phyloP scores from a whole-genome alignment of 2,329 filamentous ascomycete genomes.

The Trichoderma sp. region DNA sequence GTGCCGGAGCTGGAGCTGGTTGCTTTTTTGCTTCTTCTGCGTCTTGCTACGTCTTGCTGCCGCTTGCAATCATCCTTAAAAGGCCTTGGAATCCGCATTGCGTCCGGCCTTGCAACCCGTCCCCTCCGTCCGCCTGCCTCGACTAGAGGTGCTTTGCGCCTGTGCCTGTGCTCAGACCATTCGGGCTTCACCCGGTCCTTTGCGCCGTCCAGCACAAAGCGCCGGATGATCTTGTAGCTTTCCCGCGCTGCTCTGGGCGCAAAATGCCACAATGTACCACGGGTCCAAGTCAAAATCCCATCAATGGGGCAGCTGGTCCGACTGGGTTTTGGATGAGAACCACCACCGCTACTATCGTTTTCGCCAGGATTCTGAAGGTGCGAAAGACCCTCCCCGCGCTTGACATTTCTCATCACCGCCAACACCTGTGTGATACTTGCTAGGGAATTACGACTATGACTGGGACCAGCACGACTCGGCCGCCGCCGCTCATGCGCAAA shows the following conservation, averaged over 20 bases:
- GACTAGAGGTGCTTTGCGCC: slow-evolving; percentile 17
- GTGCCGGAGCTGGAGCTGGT: background rate
- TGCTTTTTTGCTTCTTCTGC: background rate
- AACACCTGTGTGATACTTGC: background rate
- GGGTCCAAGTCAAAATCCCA: slow-evolving; percentile 30
- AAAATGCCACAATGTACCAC: slow-evolving; percentile 33
- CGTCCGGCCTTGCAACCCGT: slow-evolving; percentile 22
- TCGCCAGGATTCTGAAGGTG: slow-evolving; percentile 29
- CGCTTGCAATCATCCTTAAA: slow-evolving; percentile 10
- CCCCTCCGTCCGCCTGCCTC: slow-evolving; percentile 18
- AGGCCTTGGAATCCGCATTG: slow-evolving; percentile 17
- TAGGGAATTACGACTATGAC: slow-evolving; percentile 26
- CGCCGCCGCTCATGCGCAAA: slow-evolving; percentile 20
- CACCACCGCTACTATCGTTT: slow-evolving; percentile 27
- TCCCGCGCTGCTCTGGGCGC: slow-evolving; percentile 22
- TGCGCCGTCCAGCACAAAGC: slow-evolving; percentile 18
- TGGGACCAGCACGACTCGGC: slow-evolving; percentile 20
- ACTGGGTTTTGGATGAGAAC: slow-evolving; percentile 28
- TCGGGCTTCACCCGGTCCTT: slow-evolving; percentile 13
- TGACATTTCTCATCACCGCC: slow-evolving; percentile 11
- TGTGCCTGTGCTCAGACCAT: background rate
- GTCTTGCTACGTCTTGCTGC: background rate
- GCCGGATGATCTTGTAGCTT: slow-evolving; percentile 21
- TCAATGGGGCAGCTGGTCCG: slow-evolving; percentile 30
- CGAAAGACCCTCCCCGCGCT: slow-evolving; percentile 15